Evolutionary conservation across 139 green algal genomes (phyloP), one percentile per base, ranked within the genome.

Genomic region (Microglena sp.): DNA sequence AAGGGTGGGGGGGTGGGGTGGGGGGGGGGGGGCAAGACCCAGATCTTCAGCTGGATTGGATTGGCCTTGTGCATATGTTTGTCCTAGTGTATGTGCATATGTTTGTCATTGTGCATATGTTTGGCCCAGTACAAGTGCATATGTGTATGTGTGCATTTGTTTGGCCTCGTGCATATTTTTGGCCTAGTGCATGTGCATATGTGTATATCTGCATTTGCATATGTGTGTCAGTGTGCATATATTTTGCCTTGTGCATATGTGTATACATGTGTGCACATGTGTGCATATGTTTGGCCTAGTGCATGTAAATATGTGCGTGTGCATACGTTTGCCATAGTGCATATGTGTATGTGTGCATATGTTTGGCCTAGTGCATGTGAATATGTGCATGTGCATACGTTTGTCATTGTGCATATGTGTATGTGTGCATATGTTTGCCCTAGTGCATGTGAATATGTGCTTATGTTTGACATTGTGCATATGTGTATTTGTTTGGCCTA

Each of bases 191-290:
- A 35, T 33, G 4, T 35, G 55, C 15, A 26, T 28, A n/a, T 58
- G 8, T 62, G 55, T 34, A 28, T 34, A 29, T 35, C 18, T 34
- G 55, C 55, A 29, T 35, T 22, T 34, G 55, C 55, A 35, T 62
- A 29, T 62, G 18, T 62, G 55, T 62, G 55, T 62, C 28, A 27
- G 55, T 62, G 55, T 34, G 4, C n/a, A 28, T 46, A 33, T 54
- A 8, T 46, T 36, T 32, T 4, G 28, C 26, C 31, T 18, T 29
- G 5, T 54, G 58, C 58, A 4, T 11, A 30, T 18, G 5, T 5
- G 18, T 22, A 4, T 22, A 46, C 22, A 33, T 22, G 27, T 63
- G 27, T 8, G 27, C 6, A 5, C 27, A 7, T 43, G 7, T 8
- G 6, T 8, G 7, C 56, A n/a, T 59, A n/a, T 27, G 22, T 59